Evolutionary conservation across 805 yeast species (phyloP), one percentile per base, ranked within the genome.

Genomic region (Cyberlindnera bimundalis): DNA sequence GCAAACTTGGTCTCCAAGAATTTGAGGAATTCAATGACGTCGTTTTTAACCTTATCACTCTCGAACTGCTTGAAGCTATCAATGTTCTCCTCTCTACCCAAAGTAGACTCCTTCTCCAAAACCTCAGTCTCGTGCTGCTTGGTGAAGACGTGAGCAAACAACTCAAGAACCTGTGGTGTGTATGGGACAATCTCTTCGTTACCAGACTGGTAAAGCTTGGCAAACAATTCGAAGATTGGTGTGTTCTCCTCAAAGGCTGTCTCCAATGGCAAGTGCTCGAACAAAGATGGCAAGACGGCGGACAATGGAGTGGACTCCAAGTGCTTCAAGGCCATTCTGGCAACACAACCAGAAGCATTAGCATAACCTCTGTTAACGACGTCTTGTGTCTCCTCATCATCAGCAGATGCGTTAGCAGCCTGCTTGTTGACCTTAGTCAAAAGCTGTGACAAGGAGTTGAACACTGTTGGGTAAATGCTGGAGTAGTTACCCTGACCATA

Each of bases 281-380:
- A 68, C 56, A 93, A 71, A 18, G 73, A 76, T 36, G 96, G 95
- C 17, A 84, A 68, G 31, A 91, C 77, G 41, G 79, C 89, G 45
- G 74, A 79, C 51, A 88, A 65, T 45, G 97, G 97, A 52, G 90
- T 79, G 27, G 83, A 74, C 28, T 65, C 67, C 55, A 78, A 79
- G 61, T 84, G 76, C 60, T 83, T 81, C 62, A 86, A 68, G 12
- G 85, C 76, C 85, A 93, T 74, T 66, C 99, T 80, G 14, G 96
- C 90, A 43, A 90, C 96, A 75, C 98, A 93, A 32, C 99, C 99
- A 64, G 93, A 84, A 5, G 96, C 96, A 64, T 93, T 93, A 45
- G 98, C 96, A 52, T 78, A 79, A 6, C 95, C 79, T 68, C 96
- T 76, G 66, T 82, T 81, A 53, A 86, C 76, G 45, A 79, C 83